Conservation (phyloP, 2,329 filamentous ascomycete species). For the Neoscytalidium dimidiatum region DNA sequence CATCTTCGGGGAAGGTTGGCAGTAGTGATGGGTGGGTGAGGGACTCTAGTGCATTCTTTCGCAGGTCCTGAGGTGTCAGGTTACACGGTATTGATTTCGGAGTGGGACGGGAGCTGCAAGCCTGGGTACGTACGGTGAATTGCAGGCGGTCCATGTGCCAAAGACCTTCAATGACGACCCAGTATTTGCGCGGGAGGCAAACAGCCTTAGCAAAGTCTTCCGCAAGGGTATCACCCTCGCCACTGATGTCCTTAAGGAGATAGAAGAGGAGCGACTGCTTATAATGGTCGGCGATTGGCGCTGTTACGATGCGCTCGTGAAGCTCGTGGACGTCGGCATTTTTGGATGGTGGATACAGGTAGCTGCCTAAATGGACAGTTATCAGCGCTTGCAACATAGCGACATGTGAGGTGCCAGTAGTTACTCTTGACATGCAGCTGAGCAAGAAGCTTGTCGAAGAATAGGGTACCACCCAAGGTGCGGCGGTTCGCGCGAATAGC, state of each 20-base stretch:
- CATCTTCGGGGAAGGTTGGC: conserved; percentile 81
- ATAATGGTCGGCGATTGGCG: conserved; percentile 68
- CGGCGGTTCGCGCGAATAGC: conserved; percentile 69
- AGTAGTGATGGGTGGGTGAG: conserved; percentile 78
- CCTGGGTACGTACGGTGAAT: conserved; percentile 50
- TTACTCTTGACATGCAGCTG: conserved; percentile 71
- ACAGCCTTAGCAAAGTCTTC: conserved; percentile 62
- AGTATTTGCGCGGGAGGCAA: conserved; percentile 73
- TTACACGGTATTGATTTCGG: background rate
- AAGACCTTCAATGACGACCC: conserved; percentile 77
- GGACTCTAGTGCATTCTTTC: conserved; percentile 63
- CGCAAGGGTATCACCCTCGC: conserved; percentile 50
- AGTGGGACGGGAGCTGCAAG: conserved; percentile 33
- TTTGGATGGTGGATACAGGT: conserved; percentile 73
- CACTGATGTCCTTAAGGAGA: conserved; percentile 70
- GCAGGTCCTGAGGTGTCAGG: conserved; percentile 8
- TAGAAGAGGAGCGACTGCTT: conserved; percentile 85
- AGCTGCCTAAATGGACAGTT: conserved; percentile 48
- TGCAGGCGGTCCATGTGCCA: conserved; percentile 77
- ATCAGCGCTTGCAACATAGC: background rate
- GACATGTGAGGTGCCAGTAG: background rate
- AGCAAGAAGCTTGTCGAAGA: conserved; percentile 76
- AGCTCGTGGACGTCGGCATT: conserved; percentile 68
- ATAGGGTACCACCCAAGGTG: conserved; percentile 68
- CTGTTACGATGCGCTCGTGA: conserved; percentile 68